These are phyloP conservation scores for Fusarium nisikadoi DNA, from an alignment of 2,329 filamentous ascomycete species.

Conservation along the genomic window DNA sequence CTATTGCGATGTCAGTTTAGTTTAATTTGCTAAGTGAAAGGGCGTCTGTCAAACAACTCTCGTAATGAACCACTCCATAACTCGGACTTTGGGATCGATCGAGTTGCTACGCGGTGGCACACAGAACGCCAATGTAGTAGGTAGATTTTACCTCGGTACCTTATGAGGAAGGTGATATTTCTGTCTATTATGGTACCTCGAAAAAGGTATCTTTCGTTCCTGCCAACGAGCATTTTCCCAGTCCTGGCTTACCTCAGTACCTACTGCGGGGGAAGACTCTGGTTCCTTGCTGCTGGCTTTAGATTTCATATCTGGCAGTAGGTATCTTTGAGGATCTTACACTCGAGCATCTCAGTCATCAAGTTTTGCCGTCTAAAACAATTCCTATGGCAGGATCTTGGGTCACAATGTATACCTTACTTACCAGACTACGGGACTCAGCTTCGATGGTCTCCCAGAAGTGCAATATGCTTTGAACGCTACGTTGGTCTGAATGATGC, in stretches of 20 bases:
- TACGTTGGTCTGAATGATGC: neutral
- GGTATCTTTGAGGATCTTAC: neutral
- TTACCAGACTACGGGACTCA: neutral
- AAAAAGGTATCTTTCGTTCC: neutral
- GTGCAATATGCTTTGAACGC: neutral
- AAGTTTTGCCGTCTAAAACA: neutral
- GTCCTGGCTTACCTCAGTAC: neutral
- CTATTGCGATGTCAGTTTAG: constrained; percentile 31
- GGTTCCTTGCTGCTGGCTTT: neutral
- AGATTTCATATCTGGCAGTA: neutral
- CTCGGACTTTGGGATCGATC: too few relatives aligned
- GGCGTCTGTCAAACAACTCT: too few relatives aligned
- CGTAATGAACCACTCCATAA: too few relatives aligned
- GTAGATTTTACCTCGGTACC: too few relatives aligned
- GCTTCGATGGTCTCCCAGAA: neutral
- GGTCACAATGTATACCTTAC: neutral
- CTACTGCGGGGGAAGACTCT: neutral
- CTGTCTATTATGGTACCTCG: neutral
- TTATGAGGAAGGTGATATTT: neutral
- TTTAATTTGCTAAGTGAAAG: neutral
- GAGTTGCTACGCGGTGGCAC: neutral
- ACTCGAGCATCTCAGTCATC: too few relatives aligned
- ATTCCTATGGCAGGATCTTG: too few relatives aligned
- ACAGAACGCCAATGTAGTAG: neutral
- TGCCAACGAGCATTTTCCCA: neutral